Conservation (phyloP, 2,329 filamentous ascomycete genomes). For the Talaromyces sp. region DNA sequence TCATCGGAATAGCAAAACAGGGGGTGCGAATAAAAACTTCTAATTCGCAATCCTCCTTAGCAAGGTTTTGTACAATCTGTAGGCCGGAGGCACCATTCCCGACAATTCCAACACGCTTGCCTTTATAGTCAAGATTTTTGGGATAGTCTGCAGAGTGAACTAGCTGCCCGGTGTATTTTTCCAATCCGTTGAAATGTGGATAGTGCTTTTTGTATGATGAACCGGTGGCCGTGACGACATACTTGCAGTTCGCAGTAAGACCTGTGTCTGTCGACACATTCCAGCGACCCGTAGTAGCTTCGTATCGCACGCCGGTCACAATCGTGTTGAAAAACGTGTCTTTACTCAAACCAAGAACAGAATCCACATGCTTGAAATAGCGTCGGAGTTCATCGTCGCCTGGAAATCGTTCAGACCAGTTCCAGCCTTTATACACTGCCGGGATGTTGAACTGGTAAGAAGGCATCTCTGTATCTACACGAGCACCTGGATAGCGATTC, state of each 20-base stretch:
- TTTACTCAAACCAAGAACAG: constrained; percentile 47
- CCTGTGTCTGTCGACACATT: constrained; percentile 48
- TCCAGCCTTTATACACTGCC: constrained; percentile 50
- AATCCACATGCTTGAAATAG: constrained; percentile 54
- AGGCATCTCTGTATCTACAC: constrained; percentile 52
- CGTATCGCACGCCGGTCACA: constrained; percentile 46
- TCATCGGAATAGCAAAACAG: constrained; percentile 66
- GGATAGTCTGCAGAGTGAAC: constrained; percentile 60
- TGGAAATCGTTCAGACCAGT: constrained; percentile 42
- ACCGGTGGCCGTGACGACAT: constrained; percentile 51
- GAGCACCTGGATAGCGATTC: constrained; percentile 50
- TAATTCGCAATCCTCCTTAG: constrained; percentile 20
- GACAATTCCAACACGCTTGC: constrained; percentile 20
- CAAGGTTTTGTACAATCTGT: constrained; percentile 19
- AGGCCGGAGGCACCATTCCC: constrained; percentile 24
- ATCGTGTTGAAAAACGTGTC: constrained; percentile 50
- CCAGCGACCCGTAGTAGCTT: constrained; percentile 45
- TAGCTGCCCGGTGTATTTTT: constrained; percentile 52
- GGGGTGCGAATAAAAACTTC: constrained; percentile 67
- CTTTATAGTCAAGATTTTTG: constrained; percentile 12
- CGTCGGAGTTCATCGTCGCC: constrained; percentile 41
- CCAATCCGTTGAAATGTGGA: constrained; percentile 39
- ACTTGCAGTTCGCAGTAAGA: constrained; percentile 42
- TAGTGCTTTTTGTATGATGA: constrained; percentile 40
- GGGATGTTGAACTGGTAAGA: constrained; percentile 59